Conservation (phyloP, 371 early-diverging fungal species). For the Lichtheimia ornata region DNA sequence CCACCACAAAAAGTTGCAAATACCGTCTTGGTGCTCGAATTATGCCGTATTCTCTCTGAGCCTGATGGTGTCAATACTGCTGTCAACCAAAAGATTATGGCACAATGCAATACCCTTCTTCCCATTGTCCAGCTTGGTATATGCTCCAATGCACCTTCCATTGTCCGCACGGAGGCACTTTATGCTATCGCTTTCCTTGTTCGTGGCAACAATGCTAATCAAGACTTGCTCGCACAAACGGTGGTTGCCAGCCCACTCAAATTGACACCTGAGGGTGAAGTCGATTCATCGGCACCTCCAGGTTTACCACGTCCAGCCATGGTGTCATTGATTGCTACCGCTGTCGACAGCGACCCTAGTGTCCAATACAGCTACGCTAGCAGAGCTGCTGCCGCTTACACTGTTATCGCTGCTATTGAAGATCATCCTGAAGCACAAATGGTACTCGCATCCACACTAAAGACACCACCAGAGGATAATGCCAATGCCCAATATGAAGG, state of each 20-base stretch:
- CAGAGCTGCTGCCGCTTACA: slow-evolving; percentile 76
- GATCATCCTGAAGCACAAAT: slow-evolving; percentile 86
- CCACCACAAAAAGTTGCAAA: slow-evolving; percentile 83
- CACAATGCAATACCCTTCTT: slow-evolving; percentile 72
- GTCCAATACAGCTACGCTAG: slow-evolving; percentile 58
- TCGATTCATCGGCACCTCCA: slow-evolving; percentile 16
- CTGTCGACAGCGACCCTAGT: slow-evolving; percentile 48
- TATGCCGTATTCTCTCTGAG: slow-evolving; percentile 86
- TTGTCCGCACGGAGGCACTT: slow-evolving; percentile 72
- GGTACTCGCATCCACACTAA: slow-evolving; percentile 83
- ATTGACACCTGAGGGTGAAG: slow-evolving; percentile 25
- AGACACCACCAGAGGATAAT: slow-evolving; percentile 77
- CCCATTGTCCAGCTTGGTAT: slow-evolving; percentile 67
- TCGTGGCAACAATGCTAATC: slow-evolving; percentile 73
- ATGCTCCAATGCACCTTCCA: slow-evolving; percentile 60
- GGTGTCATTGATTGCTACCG: slow-evolving; percentile 63
- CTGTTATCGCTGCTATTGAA: slow-evolving; percentile 71
- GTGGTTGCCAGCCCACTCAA: slow-evolving; percentile 49
- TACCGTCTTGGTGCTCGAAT: slow-evolving; percentile 77
- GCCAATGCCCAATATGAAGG: slow-evolving; percentile 39
- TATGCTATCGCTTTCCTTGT: slow-evolving; percentile 85
- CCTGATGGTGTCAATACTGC: slow-evolving; percentile 86
- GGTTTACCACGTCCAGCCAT: slow-evolving; percentile 57
- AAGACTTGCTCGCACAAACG: slow-evolving; percentile 66
- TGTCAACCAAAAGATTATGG: slow-evolving; percentile 88